Percentiles rank a stretch among this genome's conserved stretches.
These are phyloP conservation scores for Rhizophora mangle DNA, from an alignment of 345 rosid genomes.

Conservation along the genomic window DNA sequence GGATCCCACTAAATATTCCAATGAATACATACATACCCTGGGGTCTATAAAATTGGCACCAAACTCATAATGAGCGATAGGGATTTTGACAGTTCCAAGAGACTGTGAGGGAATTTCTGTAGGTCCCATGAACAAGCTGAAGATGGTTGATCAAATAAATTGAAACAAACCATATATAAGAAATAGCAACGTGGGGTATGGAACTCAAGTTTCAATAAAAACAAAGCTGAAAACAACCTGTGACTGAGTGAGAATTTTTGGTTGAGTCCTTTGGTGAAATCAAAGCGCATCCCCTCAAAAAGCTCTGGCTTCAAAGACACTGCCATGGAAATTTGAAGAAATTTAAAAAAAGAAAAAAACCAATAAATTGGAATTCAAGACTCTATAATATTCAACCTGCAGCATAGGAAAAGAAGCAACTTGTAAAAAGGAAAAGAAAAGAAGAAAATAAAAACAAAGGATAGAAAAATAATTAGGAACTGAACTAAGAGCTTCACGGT, in stretches of 20 bases:
- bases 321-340: slow-evolving; percentile 27
- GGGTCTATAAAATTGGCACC: slow-evolving; percentile 90
- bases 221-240: slow-evolving; percentile 43
- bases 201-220: background rate
- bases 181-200: background rate
- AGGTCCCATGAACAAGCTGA: slow-evolving; percentile 89
- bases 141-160: slow-evolving; percentile 7
- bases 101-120: slow-evolving; percentile 88
- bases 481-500: slow-evolving; percentile 80
- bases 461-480: background rate
- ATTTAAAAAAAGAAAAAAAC: background rate
- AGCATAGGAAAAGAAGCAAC: background rate
- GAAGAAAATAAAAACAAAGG: background rate
- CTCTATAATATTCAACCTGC: background rate
- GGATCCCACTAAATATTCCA: background rate
- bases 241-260: slow-evolving; percentile 88
- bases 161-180: background rate
- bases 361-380: background rate
- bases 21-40: slow-evolving; percentile 50
- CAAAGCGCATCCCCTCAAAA: slow-evolving; percentile 96
- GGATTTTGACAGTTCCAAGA: slow-evolving; percentile 73
- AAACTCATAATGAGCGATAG: slow-evolving; percentile 90
- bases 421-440: background rate
- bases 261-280: slow-evolving; percentile 82
- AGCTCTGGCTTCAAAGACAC: slow-evolving; percentile 92